A percentile compares a stretch with the other conserved stretches of the same genome.
Conservation (phyloP, 768 basidiomycete genomes). For the Mycena floridula region DNA sequence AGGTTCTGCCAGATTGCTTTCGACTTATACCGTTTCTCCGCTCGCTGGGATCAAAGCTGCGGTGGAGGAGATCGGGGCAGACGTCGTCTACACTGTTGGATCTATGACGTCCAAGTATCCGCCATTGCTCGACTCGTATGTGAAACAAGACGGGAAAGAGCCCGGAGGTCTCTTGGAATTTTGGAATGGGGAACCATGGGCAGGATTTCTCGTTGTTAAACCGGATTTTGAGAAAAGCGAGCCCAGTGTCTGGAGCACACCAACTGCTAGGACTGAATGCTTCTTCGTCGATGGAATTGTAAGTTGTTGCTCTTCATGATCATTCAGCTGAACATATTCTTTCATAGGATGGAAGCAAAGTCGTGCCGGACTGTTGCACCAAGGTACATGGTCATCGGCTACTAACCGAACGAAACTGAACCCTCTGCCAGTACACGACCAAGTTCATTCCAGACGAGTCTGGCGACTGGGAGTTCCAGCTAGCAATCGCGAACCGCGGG, state of each 20-base stretch:
- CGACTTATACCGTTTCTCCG: constrained; percentile 51
- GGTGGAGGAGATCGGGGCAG: constrained; percentile 33
- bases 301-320: constrained; percentile 12
- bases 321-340: neutral
- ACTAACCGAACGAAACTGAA: neutral
- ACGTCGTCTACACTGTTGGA: constrained; percentile 41
- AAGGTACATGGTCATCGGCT: constrained; percentile 22
- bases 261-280: constrained; percentile 27
- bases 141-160: constrained; percentile 27
- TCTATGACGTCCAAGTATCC: constrained; percentile 40
- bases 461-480: constrained; percentile 45
- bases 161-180: constrained; percentile 35
- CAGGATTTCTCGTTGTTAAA: constrained; percentile 23
- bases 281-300: constrained; percentile 38
- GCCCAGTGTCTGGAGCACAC: constrained; percentile 29
- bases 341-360: constrained; percentile 29
- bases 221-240: constrained; percentile 18
- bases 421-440: constrained; percentile 26
- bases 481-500: constrained; percentile 36
- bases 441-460: constrained; percentile 45
- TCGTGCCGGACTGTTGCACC: constrained; percentile 35
- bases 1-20: constrained; percentile 47
- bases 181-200: constrained; percentile 38
- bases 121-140: constrained; percentile 42
- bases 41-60: constrained; percentile 45